Evolutionary conservation across 768 basidiomycete species (phyloP), one percentile per base, ranked within the genome.

Genomic region (Crucibulum laeve): DNA sequence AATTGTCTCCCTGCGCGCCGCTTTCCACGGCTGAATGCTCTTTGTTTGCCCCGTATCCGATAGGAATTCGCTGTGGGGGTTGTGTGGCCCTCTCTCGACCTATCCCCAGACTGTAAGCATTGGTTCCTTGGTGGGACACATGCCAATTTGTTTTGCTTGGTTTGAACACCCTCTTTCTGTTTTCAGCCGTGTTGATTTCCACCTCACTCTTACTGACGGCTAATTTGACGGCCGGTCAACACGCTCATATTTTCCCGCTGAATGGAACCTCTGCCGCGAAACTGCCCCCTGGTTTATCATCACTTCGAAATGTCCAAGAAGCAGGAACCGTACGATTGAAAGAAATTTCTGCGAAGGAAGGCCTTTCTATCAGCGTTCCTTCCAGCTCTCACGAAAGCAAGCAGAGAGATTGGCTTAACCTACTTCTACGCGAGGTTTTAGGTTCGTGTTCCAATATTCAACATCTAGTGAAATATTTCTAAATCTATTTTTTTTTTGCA

Each of bases 11-110:
- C 18, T 38, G 36, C 41, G 34, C 21, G 26, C 23, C 18, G 28
- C 21, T 39, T 35, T 44, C 23, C 40, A 38, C 39, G 40, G 26
- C 34, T 38, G 42, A 18, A 28, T 22, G 10, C 26, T 36, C 11
- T 40, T 26, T 52, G 33, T 49, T 48, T 54, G 48, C 56, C 46
- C 21, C 35, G 22, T 47, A 42, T 46, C 25, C 34, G 44, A 56
- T 56, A 85, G 83, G 62, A 70, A 34, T 82, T 82, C 59, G 77
- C 82, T 10, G 67, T 89, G 42, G 89, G 88, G 4, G 64, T 81
- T 36, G 73, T 77, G 52, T 91, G 88, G 88, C 87, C 87, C n/a
- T 84, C 82, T 28, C 53, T 73, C 35, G 83, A 86, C 5, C 42
- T 82, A 43, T 57, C 78, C 21, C 71, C 70, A 40, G 75, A 80